These are phyloP conservation scores for Monilinia fructicola DNA, from an alignment of 2,329 filamentous ascomycete genomes.

Conservation along the genomic window DNA sequence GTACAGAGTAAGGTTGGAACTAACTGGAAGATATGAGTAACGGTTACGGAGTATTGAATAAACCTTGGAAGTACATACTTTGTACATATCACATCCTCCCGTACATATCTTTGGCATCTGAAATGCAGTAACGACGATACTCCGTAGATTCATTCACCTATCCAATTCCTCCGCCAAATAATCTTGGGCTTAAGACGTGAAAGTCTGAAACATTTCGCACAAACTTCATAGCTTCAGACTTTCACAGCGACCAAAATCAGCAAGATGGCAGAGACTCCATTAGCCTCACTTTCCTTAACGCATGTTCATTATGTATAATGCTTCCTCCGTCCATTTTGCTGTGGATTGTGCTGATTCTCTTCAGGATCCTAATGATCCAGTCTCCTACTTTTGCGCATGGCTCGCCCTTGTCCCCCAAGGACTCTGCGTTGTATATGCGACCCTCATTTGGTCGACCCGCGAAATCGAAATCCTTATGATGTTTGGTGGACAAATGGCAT, in stretches of 20 bases:
- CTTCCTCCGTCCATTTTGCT: background rate
- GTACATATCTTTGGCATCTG: background rate
- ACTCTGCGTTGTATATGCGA: constrained; percentile 85
- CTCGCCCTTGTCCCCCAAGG: constrained; percentile 92
- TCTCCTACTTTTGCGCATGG: constrained; percentile 89
- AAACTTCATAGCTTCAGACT: background rate
- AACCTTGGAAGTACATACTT: too few species aligned
- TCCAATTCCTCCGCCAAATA: background rate
- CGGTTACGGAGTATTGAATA: background rate
- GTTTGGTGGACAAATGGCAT: constrained; percentile 87
- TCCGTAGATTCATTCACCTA: background rate
- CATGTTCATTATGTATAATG: constrained; percentile 87
- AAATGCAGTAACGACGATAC: background rate
- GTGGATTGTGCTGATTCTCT: constrained; percentile 23
- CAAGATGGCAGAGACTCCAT: constrained; percentile 49
- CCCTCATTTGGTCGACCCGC: constrained; percentile 85
- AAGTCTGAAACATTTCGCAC: background rate
- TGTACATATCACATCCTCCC: too few species aligned
- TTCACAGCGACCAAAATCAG: background rate
- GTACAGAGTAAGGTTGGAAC: too few species aligned
- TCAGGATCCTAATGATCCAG: constrained; percentile 78
- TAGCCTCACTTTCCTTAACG: constrained; percentile 89
- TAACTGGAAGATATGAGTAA: background rate
- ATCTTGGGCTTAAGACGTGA: background rate
- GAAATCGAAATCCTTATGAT: constrained; percentile 87